These are phyloP conservation scores for Tylopilus plumbeoviolaceoides DNA, from an alignment of 768 basidiomycete species.

Conservation along the genomic window DNA sequence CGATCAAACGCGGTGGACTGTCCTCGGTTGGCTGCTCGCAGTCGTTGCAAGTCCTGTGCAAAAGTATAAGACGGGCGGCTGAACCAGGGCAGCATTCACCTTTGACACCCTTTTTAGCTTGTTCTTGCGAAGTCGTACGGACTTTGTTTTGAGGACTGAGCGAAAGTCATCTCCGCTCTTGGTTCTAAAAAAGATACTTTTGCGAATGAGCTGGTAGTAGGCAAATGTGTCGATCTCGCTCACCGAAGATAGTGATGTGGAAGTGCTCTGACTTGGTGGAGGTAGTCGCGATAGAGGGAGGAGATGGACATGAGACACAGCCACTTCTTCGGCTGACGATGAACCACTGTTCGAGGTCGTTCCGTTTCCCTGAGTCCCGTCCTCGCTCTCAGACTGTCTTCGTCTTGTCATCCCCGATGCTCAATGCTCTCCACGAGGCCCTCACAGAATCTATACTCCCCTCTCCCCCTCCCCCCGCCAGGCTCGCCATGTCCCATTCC, in stretches of 20 bases:
- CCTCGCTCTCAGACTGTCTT: neutral
- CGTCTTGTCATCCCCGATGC: slow-evolving; percentile 25
- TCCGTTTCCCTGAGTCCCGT: slow-evolving; percentile 15
- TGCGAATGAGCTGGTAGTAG: neutral
- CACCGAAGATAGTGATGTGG: slow-evolving; percentile 48
- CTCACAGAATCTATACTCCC: slow-evolving; percentile 40
- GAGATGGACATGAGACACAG: slow-evolving; percentile 13
- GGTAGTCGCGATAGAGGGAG: slow-evolving; percentile 38
- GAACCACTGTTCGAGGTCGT: slow-evolving; percentile 6
- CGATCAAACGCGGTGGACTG: slow-evolving; percentile 47
- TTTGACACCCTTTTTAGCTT: slow-evolving; percentile 51
- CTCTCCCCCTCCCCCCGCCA: slow-evolving; percentile 41
- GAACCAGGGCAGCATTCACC: slow-evolving; percentile 31
- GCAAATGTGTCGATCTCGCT: neutral
- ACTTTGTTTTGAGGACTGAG: slow-evolving; percentile 38
- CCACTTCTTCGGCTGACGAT: slow-evolving; percentile 15
- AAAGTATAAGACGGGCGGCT: neutral
- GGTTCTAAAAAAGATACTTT: slow-evolving; percentile 61
- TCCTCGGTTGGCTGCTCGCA: slow-evolving; percentile 54
- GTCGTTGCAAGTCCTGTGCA: slow-evolving; percentile 47
- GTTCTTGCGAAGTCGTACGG: slow-evolving; percentile 26
- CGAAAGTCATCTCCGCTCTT: slow-evolving; percentile 57
- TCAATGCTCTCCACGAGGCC: slow-evolving; percentile 42
- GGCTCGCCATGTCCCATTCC: slow-evolving; percentile 36
- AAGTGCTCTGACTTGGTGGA: slow-evolving; percentile 40